Evolutionary conservation across 2,329 filamentous ascomycete species (phyloP).

Genomic region (Xylariaceae sp.): DNA sequence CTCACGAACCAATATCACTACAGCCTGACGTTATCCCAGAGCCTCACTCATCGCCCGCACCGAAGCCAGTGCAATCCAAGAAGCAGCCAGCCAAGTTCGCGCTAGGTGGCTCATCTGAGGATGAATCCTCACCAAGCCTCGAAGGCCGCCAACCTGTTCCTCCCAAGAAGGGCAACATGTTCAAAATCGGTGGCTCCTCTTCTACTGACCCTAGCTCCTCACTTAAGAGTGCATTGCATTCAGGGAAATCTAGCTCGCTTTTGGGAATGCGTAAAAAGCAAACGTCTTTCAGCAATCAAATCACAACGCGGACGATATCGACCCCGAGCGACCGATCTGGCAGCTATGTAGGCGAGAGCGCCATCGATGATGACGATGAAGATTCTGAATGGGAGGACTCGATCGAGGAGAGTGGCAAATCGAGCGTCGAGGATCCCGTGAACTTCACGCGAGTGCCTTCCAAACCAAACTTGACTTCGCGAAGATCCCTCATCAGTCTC

Average conservation of each 20-base stretch:
- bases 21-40: constrained; percentile 60
- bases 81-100: constrained; percentile 60
- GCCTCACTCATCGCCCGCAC: constrained; percentile 50
- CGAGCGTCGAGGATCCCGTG: constrained; percentile 73
- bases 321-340: constrained; percentile 54
- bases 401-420: constrained; percentile 75
- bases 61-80: constrained; percentile 66
- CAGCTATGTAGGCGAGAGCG: constrained; percentile 73
- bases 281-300: constrained; percentile 74
- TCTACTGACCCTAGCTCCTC: constrained; percentile 73
- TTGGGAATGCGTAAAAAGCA: constrained; percentile 62
- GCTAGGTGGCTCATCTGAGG: constrained; percentile 74
- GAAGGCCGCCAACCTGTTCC: constrained; percentile 39
- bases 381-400: constrained; percentile 61
- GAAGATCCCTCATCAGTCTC: constrained; percentile 82
- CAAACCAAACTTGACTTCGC: constrained; percentile 75
- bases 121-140: constrained; percentile 66
- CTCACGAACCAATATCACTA: constrained; percentile 47
- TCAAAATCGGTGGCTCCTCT: constrained; percentile 54
- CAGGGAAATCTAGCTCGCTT: constrained; percentile 41
- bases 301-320: constrained; percentile 64
- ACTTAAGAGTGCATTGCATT: constrained; percentile 51
- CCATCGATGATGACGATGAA: constrained; percentile 70
- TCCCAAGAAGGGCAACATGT: constrained; percentile 42
- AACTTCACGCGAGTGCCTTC: constrained; percentile 92